Evolutionary conservation across 192 early-diverging fungal species (phyloP), one percentile per base, ranked within the genome.

Genomic region (Coemansia sp.): DNA sequence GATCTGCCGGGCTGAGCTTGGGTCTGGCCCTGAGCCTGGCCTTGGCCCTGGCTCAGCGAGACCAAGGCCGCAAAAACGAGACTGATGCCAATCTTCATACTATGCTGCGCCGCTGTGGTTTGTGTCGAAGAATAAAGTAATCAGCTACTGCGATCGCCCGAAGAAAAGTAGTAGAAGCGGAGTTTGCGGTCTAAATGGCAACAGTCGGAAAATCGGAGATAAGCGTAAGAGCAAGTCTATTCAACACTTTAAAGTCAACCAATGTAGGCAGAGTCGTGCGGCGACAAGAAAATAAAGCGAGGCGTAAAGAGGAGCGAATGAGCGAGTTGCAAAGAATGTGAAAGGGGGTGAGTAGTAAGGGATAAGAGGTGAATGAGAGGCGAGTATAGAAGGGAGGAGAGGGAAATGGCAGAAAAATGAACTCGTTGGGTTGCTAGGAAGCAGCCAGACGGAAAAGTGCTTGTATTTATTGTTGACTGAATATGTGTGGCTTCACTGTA

Each of bases 21-120:
- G 13, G 21, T 26, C 23, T 50, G 46, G 8, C 46, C 46, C 23
- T 50, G 48, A 11, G 13, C 21, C 11, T 50, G 77, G 8, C 57
- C 65, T 42, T 79, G 77, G 3, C 68, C 71, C 9, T 37, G 43
- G 7, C 61, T 66, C 16, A 79, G 64, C 10, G 68, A 50, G 36
- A 66, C 71, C 33, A 74, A 45, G 6, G 72, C 72, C 50, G 65
- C 65, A 36, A 79, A 45, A n/a, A 34, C 71, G 10, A 79, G 57
- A n/a, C 77, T 62, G 58, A 70, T 43, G 38, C 28, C 59, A 23
- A 70, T 37, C 71, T 74, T 79, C 77, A 79, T 79, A 13, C 58
- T 61, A 23, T 34, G 46, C 36, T 34, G 28, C 18, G 24, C 8
- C 38, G 50, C 23, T 10, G 9, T 35, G 24, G 63, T 61, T 6